Conservation (phyloP, 345 rosid genomes). For the Zanthoxylum bungeanum region DNA sequence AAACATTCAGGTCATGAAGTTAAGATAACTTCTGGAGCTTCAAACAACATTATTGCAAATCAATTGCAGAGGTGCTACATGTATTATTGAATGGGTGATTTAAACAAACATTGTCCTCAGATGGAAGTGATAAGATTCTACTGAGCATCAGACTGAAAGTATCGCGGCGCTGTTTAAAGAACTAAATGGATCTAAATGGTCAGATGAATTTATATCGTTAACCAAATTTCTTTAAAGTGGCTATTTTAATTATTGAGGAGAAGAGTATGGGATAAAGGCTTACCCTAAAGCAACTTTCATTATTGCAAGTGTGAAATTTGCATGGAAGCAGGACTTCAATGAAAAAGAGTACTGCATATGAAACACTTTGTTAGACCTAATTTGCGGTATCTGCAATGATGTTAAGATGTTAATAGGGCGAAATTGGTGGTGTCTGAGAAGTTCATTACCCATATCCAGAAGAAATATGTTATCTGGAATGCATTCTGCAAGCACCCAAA, state of each 20-base stretch:
- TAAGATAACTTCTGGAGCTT: not conserved
- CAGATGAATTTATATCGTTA: not conserved
- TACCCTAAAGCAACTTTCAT: constrained; percentile 68
- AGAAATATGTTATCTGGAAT: constrained; percentile 92
- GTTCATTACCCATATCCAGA: constrained; percentile 83
- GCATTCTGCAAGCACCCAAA: constrained; percentile 65
- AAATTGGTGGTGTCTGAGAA: not conserved
- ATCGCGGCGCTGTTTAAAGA: not conserved
- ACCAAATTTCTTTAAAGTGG: not conserved
- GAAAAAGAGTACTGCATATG: constrained; percentile 69
- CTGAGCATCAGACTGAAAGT: not conserved
- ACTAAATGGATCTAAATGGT: not conserved
- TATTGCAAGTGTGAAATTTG: constrained; percentile 47
- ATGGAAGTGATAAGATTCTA: no score
- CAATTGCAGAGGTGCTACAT: no score
- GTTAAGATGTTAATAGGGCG: not conserved
- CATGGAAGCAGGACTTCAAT: constrained; percentile 70
- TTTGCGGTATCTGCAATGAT: not conserved
- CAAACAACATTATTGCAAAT: not conserved
- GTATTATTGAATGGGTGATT: no score
- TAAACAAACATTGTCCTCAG: no score
- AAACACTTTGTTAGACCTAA: constrained; percentile 1
- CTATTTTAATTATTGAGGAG: not conserved
- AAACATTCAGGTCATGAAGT: not conserved
- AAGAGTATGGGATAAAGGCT: constrained; percentile 21